Evolutionary conservation across 2,329 filamentous ascomycete species (phyloP), one percentile per base, ranked within the genome.

Genomic region (Beauveria australis): DNA sequence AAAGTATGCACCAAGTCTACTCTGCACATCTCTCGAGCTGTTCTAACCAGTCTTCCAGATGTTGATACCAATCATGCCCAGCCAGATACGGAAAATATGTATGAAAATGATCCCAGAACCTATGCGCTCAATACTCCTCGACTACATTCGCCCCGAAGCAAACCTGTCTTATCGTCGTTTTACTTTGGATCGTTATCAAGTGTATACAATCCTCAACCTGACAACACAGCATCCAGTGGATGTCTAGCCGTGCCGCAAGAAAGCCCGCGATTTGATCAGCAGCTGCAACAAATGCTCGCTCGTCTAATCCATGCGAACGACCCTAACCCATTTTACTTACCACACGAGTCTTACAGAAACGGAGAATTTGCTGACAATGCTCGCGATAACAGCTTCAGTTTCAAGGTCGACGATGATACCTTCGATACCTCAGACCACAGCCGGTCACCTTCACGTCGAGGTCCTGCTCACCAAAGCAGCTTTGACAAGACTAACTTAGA

Each of bases 401-500:
- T 84, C 60, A 68, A 76, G 41, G 64, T 76, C 61, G 72, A 78
- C 62, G 73, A 78, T 60, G 75, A 79, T 46, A 73, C 73, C 0
- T 76, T 78, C 58, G 65, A 67, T 16, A 54, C 37, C 16, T 60
- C 58, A 7, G 51, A 49, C 3, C 16, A 33, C 43, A 49, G 58
- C 22, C 41, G n/a, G 18, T 60, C 58, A 30, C 24, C 58, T 18
- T 60, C 58, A 26, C 48, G 12, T 66, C 67, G 37, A 69, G 74
- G 6, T 70, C 72, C 10, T 18, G 67, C 74, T n/a, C 68, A 72
- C 22, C 71, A 69, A 41, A 70, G 74, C 47, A 70, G 70, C 3
- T 83, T 84, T 62, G 67, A 74, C 44, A 78, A 77, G 62, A 79
- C 72, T 61, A 86, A 81, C 65, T 74, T 80, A 22, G 83, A 87